Conservation (phyloP, 1,284 basidiomycete genomes). For the Puccinia novopanici region DNA sequence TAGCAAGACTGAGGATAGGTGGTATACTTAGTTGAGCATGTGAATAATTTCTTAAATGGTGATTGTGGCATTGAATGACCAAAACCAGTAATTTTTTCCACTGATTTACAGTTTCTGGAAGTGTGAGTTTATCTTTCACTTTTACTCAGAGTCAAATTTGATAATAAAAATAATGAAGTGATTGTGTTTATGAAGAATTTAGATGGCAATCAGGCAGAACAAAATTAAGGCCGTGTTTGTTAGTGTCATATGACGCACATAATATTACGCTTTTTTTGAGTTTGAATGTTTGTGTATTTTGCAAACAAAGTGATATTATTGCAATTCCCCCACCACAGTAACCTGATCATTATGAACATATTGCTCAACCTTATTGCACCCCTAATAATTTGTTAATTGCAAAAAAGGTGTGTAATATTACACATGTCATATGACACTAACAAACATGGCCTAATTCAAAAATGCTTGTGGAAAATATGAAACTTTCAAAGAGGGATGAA, state of each 20-base stretch:
- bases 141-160: neutral
- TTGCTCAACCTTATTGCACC: too few species aligned
- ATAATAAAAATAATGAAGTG: neutral
- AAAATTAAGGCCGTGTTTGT: too few species aligned
- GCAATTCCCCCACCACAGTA: too few species aligned
- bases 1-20: conserved; percentile 18
- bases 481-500: neutral
- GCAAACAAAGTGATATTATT: too few species aligned
- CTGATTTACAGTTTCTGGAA: neutral
- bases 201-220: neutral
- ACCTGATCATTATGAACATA: too few species aligned
- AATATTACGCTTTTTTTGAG: too few species aligned
- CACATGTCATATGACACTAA: too few species aligned
- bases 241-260: too few species aligned
- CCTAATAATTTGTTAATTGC: too few species aligned
- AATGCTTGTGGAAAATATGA: neutral
- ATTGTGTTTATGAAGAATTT: neutral
- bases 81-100: conserved; percentile 14
- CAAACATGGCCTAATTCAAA: too few species aligned
- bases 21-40: neutral
- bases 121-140: neutral
- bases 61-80: neutral
- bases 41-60: neutral
- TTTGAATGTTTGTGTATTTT: too few species aligned
- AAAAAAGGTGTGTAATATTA: too few species aligned